These are phyloP conservation scores for Aspergillus brasiliensis DNA, from an alignment of 2,329 filamentous ascomycete species.

Conservation along the genomic window DNA sequence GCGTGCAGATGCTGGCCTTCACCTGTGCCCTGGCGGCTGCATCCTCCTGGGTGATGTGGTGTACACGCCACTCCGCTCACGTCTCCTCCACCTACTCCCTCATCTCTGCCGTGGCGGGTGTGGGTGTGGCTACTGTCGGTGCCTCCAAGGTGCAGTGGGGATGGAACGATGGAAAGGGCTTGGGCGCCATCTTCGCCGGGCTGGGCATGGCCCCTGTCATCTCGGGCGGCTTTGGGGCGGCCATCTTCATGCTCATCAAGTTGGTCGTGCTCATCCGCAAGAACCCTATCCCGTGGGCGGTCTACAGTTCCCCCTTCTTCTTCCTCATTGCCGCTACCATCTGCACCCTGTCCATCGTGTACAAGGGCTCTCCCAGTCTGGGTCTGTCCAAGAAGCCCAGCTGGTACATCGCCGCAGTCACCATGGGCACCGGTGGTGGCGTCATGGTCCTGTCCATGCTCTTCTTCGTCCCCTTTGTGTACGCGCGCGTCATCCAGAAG, in stretches of 20 bases:
- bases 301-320: conserved; percentile 73
- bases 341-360: conserved; percentile 76
- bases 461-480: conserved; percentile 73
- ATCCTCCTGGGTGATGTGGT: conserved; percentile 76
- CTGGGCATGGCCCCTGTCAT: conserved; percentile 69
- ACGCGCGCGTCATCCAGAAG: conserved; percentile 68
- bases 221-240: conserved; percentile 64
- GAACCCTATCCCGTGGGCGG: conserved; percentile 71
- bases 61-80: conserved; percentile 71
- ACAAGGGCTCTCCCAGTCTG: conserved; percentile 75
- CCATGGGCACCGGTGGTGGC: conserved; percentile 64
- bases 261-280: conserved; percentile 69
- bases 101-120: conserved; percentile 68
- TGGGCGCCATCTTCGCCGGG: conserved; percentile 69
- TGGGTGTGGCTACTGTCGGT: conserved; percentile 68
- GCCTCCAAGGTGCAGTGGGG: conserved; percentile 67
- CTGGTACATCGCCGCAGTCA: conserved; percentile 68
- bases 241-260: conserved; percentile 75
- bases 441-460: conserved; percentile 62
- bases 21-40: conserved; percentile 36
- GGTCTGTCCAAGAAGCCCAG: conserved; percentile 61
- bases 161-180: conserved; percentile 67
- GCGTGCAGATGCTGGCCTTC: conserved; percentile 66
- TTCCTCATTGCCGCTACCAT: conserved; percentile 75
- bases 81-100: conserved; percentile 74